Percentiles rank a stretch among this genome's conserved stretches.
These are phyloP conservation scores for Remersonia thermophila DNA, from an alignment of 2,329 filamentous ascomycete species.

Conservation along the genomic window DNA sequence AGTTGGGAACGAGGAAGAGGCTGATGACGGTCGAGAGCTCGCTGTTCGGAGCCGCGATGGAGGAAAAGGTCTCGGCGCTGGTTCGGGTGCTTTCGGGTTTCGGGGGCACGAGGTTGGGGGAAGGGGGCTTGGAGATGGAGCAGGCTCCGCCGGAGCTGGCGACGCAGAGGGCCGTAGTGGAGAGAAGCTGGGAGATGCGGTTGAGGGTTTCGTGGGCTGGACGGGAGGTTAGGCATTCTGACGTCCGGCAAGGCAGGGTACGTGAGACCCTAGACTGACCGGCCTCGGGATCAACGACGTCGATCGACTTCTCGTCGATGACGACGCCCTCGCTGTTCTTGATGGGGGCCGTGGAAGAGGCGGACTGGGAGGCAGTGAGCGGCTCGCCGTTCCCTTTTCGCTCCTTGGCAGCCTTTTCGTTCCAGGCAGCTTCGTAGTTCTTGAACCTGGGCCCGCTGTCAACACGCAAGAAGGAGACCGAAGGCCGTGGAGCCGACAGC, in stretches of 20 bases:
- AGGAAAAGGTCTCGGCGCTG: slow-evolving; percentile 4
- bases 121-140: slow-evolving; percentile 1
- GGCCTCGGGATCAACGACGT: slow-evolving; percentile 21
- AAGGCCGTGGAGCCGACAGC: slow-evolving; percentile 4
- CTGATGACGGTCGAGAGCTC: slow-evolving; percentile 29
- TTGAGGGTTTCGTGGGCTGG: slow-evolving; percentile 22
- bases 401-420: slow-evolving; percentile 14
- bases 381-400: slow-evolving; percentile 20
- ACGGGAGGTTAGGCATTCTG: not conserved
- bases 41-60: slow-evolving; percentile 10
- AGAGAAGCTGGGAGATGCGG: slow-evolving; percentile 21
- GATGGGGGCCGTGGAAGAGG: slow-evolving; percentile 17
- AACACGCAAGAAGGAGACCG: not conserved
- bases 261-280: slow-evolving; percentile 20
- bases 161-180: slow-evolving; percentile 8
- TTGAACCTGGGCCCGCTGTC: slow-evolving; percentile 25
- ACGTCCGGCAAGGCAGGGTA: not conserved
- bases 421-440: slow-evolving; percentile 28
- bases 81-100: slow-evolving; percentile 10
- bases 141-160: slow-evolving; percentile 8
- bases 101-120: slow-evolving; percentile 2
- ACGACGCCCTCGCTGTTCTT: slow-evolving; percentile 6
- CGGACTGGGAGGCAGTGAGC: slow-evolving; percentile 20
- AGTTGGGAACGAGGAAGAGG: slow-evolving; percentile 28
- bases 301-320: slow-evolving; percentile 7